Conservation (phyloP, 768 basidiomycete genomes). For the Plicaturopsis crispa region DNA sequence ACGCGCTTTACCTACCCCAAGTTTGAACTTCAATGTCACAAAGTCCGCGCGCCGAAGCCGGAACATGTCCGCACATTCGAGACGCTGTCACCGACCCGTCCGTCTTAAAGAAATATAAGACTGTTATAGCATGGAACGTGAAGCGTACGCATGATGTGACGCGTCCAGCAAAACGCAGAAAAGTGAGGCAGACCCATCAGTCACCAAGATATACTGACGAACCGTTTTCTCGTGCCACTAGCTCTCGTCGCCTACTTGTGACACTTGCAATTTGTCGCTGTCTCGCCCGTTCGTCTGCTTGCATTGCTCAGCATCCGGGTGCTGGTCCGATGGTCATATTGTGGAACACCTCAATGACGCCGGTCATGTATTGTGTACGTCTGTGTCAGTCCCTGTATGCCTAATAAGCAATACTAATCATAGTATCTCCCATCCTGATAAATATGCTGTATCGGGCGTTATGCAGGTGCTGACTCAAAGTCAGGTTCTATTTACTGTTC, state of each 20-base stretch:
- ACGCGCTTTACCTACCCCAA: background rate
- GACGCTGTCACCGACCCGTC: background rate
- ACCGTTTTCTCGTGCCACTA: conserved; percentile 13
- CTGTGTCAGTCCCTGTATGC: background rate
- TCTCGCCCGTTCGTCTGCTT: conserved; percentile 67
- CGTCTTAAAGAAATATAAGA: conserved; percentile 43
- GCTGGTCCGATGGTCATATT: conserved; percentile 59
- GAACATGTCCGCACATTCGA: background rate
- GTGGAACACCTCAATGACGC: conserved; percentile 46
- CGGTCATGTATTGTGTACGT: conserved; percentile 63
- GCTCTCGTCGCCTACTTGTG: conserved; percentile 57
- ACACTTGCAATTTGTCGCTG: conserved; percentile 45
- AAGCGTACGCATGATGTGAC: conserved; percentile 35
- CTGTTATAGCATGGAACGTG: conserved; percentile 48
- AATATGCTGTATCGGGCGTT: background rate
- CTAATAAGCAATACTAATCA: background rate
- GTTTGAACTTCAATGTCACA: background rate
- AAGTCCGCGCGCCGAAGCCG: background rate
- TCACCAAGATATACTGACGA: background rate
- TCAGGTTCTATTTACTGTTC: conserved; percentile 72
- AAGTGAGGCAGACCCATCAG: conserved; percentile 37
- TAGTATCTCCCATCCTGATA: background rate
- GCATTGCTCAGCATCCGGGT: conserved; percentile 62
- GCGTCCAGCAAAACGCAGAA: conserved; percentile 53
- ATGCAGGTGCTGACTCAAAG: conserved; percentile 62